phyloP scores from a whole-genome alignment of 2,329 filamentous ascomycete genomes.

The Atkinsonella hypoxylon region DNA sequence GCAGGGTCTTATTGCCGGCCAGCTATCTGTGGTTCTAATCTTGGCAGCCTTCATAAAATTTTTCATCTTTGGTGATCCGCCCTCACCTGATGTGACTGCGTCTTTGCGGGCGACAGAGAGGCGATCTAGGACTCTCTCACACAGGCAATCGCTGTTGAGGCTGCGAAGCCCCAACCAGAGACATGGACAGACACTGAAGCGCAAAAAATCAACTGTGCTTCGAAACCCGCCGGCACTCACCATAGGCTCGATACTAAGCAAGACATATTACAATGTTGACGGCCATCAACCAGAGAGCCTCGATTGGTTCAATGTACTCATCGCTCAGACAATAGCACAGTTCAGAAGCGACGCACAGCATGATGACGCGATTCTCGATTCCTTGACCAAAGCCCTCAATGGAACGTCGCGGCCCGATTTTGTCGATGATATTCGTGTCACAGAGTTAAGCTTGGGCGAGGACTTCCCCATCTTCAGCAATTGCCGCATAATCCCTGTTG shows the following conservation, averaged over 20 bases:
- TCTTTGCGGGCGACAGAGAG: conserved; percentile 63
- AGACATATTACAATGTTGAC: conserved; percentile 95
- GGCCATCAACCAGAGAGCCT: conserved; percentile 92
- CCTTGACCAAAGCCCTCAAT: conserved; percentile 76
- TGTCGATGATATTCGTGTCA: conserved; percentile 85
- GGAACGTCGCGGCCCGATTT: conserved; percentile 80
- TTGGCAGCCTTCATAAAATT: conserved; percentile 97
- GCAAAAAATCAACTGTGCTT: conserved; percentile 61
- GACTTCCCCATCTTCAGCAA: conserved; percentile 99
- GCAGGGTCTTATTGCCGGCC: conserved; percentile 83
- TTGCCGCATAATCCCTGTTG: conserved; percentile 85
- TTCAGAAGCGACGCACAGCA: conserved; percentile 85
- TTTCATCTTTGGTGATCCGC: conserved; percentile 96
- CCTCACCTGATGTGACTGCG: conserved; percentile 70
- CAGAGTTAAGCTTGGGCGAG: conserved; percentile 85
- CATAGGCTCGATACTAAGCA: conserved; percentile 86
- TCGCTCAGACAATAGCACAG: conserved; percentile 93
- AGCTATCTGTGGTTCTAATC: conserved; percentile 82
- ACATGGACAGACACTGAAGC: conserved; percentile 36
- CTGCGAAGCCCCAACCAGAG: conserved; percentile 35
- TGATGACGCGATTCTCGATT: conserved; percentile 79
- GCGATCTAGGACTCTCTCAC: conserved; percentile 59
- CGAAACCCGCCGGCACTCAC: conserved; percentile 64
- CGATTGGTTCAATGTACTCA: conserved; percentile 97
- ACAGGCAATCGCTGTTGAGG: conserved; percentile 62